Evolutionary conservation across 345 rosid genomes (phyloP).

Genomic region (Ricinus communis): DNA sequence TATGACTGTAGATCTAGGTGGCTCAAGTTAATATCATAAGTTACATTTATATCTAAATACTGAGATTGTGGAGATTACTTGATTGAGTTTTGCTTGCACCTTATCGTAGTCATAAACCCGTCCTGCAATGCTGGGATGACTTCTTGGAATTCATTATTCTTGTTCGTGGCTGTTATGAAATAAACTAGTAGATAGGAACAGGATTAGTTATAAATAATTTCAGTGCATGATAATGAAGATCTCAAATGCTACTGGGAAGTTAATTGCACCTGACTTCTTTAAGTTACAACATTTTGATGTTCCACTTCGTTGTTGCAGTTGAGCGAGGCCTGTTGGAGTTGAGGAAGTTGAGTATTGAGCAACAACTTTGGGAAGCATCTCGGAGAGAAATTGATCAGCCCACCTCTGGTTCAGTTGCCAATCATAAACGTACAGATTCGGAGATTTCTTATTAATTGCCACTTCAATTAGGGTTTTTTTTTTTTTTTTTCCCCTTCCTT

Average conservation of each 20-base stretch:
- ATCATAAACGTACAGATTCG: conserved; percentile 31
- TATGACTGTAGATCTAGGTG: too few species aligned
- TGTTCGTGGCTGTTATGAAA: background rate
- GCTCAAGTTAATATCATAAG: too few species aligned
- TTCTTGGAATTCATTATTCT: background rate
- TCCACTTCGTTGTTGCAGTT: conserved; percentile 38
- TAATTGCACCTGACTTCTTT: background rate
- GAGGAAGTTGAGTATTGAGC: conserved; percentile 85
- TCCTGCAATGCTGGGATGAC: background rate
- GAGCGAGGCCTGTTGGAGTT: conserved; percentile 77
- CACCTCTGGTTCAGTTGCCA: conserved; percentile 20
- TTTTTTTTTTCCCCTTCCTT: too few species aligned
- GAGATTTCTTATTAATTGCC: conserved; percentile 17
- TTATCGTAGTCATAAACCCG: background rate
- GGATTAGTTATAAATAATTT: background rate
- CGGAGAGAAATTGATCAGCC: conserved; percentile 56
- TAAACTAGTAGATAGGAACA: background rate
- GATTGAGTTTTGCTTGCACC: background rate
- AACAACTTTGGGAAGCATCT: conserved; percentile 89
- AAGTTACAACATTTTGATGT: background rate
- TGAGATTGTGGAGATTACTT: too few species aligned
- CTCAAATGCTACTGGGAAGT: background rate
- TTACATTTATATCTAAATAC: too few species aligned
- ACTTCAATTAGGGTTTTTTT: background rate
- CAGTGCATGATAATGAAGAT: background rate